Base-by-base conservation (phyloP, 1,284 basidiomycete species). In the Marasmius fiardii region DNA sequence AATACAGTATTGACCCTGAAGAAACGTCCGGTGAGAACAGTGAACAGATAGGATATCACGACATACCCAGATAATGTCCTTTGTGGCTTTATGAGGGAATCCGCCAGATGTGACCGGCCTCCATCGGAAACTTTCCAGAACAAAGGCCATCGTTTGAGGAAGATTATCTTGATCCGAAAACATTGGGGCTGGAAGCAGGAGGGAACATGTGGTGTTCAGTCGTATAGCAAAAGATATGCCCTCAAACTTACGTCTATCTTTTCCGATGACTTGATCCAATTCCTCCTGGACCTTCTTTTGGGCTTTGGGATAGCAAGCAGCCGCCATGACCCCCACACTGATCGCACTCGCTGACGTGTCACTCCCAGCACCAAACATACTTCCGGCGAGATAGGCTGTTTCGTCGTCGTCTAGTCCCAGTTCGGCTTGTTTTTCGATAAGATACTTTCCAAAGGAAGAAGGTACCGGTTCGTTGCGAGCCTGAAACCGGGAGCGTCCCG, bases 261-360 rank as follows among this genome's bases (percentile, higher is more conserved):
- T 68, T 0, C 85, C 85, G n/a, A 88, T 69, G 1, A 88, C 75
- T 2, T 50, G 52, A 52, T 89, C 84, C 4, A 90, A 65, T 62
- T 90, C 82, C 4, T 78, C 74, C 60, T 85, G 85, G 0, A 88
- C 83, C 33, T 67, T 69, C 2, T 60, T 65, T 56, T 86, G 83
- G 2, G 77, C 73, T 5, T 82, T 76, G 0, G 85, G 85, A 63
- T 81, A 78, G 24, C 72, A 74, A 0, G 85, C 84, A 0, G 88
- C 82, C 0, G 87, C 86, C 76, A 90, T 79, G 23, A 82, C 74
- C 31, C 74, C 70, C 41, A 79, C 73, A 34, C 76, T 79, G 45
- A 90, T 81, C 0, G 78, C 85, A 7, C 78, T 75, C 1, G 81
- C 78, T 2, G 78, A 85, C 68, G 84, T 86, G 54, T 85, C 85